phyloP scores from a whole-genome alignment of 1,139 yeast species.

The Torulaspora pretoriensis region DNA sequence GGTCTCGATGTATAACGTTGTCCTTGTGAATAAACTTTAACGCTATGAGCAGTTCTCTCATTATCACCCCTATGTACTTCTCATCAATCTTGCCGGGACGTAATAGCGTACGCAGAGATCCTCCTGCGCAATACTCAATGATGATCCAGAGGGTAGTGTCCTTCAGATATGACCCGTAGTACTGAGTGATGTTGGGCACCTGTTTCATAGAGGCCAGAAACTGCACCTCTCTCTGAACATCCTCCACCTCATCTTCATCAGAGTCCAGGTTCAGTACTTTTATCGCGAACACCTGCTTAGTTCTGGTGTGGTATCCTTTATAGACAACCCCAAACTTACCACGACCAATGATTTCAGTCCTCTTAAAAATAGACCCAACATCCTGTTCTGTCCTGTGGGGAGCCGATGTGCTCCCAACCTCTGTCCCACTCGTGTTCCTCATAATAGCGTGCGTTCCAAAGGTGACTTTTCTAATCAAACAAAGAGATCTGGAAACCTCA shows the following conservation, averaged over 20 bases:
- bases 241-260: constrained; percentile 88
- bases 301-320: constrained; percentile 54
- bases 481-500: neutral
- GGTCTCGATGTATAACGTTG: constrained; percentile 92
- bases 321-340: constrained; percentile 98
- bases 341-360: constrained; percentile 89
- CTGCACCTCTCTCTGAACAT: constrained; percentile 90
- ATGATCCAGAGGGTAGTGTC: constrained; percentile 94
- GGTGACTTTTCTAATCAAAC: neutral
- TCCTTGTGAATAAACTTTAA: constrained; percentile 77
- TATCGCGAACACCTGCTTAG: constrained; percentile 79
- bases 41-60: constrained; percentile 76
- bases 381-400: constrained; percentile 18
- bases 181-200: constrained; percentile 87
- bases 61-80: constrained; percentile 70
- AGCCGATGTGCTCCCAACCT: neutral
- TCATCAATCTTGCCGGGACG: constrained; percentile 90
- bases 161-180: constrained; percentile 80
- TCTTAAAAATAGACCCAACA: constrained; percentile 49
- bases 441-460: neutral
- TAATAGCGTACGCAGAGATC: constrained; percentile 80
- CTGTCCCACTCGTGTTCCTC: constrained; percentile 4
- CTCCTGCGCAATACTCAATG: constrained; percentile 98
- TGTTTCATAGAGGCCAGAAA: constrained; percentile 76
- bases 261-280: constrained; percentile 91